Evolutionary conservation across 1,284 basidiomycete genomes (phyloP).

Genomic region (Boletus sp.): DNA sequence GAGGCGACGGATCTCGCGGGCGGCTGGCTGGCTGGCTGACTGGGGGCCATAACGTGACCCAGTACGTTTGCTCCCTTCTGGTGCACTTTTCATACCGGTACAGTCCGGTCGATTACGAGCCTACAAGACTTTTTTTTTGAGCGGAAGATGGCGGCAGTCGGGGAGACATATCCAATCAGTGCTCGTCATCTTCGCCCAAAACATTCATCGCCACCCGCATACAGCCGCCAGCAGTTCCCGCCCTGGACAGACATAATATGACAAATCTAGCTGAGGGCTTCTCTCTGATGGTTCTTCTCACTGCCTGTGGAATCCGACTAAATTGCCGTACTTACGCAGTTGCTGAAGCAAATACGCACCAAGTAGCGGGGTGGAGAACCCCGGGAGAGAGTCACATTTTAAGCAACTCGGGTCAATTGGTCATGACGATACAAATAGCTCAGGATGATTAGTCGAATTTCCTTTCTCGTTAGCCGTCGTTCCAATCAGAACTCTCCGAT

Average conservation of each 20-base stretch:
- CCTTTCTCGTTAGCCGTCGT: background rate
- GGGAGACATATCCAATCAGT: constrained; percentile 12
- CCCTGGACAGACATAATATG: background rate
- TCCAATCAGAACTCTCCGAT: no score
- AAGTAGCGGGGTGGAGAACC: background rate
- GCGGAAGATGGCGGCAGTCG: background rate
- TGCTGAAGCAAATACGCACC: background rate
- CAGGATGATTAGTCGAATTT: background rate
- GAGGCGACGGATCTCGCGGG: constrained; percentile 17
- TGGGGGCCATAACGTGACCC: background rate
- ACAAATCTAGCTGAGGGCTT: background rate
- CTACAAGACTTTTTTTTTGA: background rate
- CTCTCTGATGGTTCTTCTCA: background rate
- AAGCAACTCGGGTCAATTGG: no score
- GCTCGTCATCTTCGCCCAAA: constrained; percentile 23
- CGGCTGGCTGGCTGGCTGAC: background rate
- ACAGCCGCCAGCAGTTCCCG: background rate
- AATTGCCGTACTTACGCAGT: background rate
- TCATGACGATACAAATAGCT: no score
- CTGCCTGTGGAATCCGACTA: background rate
- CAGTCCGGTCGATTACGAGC: constrained; percentile 12
- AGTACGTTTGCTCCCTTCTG: background rate
- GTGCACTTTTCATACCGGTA: background rate
- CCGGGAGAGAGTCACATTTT: background rate
- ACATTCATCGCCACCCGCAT: constrained; percentile 5